A percentile compares a stretch with the other conserved stretches of the same genome.
phyloP scores from a whole-genome alignment of 1,139 yeast species.

The Taphrina pruni region DNA sequence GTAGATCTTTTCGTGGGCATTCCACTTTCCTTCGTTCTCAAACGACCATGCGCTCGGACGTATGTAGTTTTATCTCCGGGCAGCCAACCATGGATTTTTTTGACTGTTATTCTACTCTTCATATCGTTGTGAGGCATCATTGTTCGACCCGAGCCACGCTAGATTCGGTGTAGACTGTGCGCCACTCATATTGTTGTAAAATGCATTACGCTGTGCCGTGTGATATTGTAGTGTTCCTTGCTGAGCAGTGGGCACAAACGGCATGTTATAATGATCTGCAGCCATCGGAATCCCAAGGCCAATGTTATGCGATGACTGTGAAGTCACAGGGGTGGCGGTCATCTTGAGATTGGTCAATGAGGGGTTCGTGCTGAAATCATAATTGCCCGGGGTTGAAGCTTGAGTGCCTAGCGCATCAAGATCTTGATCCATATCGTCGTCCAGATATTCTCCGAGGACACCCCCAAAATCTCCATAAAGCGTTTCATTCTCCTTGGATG shows the following conservation, averaged over 20 bases:
- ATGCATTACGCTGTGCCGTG: conserved; percentile 13
- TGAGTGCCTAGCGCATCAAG: conserved; percentile 29
- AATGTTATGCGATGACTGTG: not conserved
- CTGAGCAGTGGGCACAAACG: conserved; percentile 1
- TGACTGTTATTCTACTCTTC: not conserved
- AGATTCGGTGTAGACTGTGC: conserved; percentile 39
- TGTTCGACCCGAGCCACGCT: conserved; percentile 11
- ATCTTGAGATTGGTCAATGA: conserved; percentile 34
- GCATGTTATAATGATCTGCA: not conserved
- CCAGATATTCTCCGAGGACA: conserved; percentile 8
- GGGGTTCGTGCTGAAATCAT: conserved; percentile 35
- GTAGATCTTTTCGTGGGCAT: not conserved
- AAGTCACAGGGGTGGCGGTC: conserved; percentile 2
- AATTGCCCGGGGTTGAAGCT: conserved; percentile 37
- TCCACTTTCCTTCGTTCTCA: too few relatives aligned
- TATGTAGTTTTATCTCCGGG: too few relatives aligned
- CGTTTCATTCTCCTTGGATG: conserved; percentile 8
- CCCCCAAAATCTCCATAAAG: not conserved
- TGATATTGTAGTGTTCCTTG: conserved; percentile 18
- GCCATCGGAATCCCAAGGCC: conserved; percentile 5
- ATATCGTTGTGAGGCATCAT: conserved; percentile 1
- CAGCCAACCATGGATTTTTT: too few relatives aligned
- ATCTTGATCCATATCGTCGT: conserved; percentile 32
- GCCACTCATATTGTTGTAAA: conserved; percentile 29
- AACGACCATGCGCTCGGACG: too few relatives aligned